Percentiles rank a stretch among this genome's conserved stretches.
These are phyloP conservation scores for Malus hybrid DNA, from an alignment of 331 rosid species.

Conservation along the genomic window DNA sequence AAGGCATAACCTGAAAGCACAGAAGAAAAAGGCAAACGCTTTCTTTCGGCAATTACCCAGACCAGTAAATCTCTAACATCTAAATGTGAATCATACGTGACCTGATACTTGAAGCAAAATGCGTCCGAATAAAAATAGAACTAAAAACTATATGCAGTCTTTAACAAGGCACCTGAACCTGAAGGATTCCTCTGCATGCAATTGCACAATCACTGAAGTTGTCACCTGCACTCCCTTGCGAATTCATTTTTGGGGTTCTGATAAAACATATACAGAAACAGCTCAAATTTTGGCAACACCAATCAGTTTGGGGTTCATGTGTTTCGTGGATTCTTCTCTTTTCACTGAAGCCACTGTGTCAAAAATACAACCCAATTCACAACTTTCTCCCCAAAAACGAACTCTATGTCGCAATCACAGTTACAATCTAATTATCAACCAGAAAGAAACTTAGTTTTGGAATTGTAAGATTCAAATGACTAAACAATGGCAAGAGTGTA, in stretches of 20 bases:
- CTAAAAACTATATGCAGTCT: background rate
- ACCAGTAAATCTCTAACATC: background rate
- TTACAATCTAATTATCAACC: background rate
- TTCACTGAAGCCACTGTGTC: background rate
- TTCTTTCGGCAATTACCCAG: background rate
- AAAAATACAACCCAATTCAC: background rate
- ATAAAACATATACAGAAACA: background rate
- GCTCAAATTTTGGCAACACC: background rate
- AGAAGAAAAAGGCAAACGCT: background rate
- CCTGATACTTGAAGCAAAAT: background rate
- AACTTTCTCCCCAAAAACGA: background rate
- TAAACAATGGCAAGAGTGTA: background rate
- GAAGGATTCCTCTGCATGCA: background rate
- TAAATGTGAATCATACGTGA: background rate
- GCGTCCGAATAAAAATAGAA: background rate
- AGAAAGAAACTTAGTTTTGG: background rate
- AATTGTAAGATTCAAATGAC: background rate
- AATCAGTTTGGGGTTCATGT: background rate
- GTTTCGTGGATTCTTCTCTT: background rate
- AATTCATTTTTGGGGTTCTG: background rate
- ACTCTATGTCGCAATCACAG: background rate
- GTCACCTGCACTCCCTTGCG: background rate
- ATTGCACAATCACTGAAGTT: background rate
- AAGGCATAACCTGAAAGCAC: slow-evolving; percentile 10
- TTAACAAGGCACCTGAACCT: background rate